phyloP scores from a whole-genome alignment of 2,329 filamentous ascomycete species.

The Nothophaeocryptopus gaeumannii region DNA sequence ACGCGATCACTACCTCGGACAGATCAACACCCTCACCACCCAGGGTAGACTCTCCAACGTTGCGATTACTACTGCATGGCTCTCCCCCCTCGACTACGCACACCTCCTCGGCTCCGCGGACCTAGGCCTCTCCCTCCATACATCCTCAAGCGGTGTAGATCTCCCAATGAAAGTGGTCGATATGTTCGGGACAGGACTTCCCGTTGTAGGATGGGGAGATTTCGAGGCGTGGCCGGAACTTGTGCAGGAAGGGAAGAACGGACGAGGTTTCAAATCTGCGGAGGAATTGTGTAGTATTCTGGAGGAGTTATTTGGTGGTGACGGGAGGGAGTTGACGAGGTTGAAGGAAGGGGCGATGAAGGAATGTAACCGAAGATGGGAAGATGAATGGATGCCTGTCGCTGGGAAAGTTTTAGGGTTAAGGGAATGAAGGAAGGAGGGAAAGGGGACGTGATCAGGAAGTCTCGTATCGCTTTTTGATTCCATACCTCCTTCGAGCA shows the following conservation, averaged over 20 bases:
- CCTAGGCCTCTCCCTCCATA: conserved; percentile 87
- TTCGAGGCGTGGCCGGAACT: conserved; percentile 90
- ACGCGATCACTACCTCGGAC: conserved; percentile 68
- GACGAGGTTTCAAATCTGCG: conserved; percentile 74
- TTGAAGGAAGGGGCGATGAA: conserved; percentile 69
- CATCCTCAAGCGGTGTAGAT: conserved; percentile 89
- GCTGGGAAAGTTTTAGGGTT: conserved; percentile 65
- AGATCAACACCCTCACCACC: conserved; percentile 60
- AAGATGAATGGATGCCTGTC: conserved; percentile 86
- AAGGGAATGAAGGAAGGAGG: conserved; percentile 5
- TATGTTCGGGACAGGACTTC: conserved; percentile 94
- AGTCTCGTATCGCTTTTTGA: too few species aligned
- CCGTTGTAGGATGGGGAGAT: conserved; percentile 78
- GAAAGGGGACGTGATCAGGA: too few species aligned
- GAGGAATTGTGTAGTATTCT: conserved; percentile 64
- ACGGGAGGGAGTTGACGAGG: conserved; percentile 61
- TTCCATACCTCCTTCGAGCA: too few species aligned
- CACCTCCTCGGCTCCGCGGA: conserved; percentile 79
- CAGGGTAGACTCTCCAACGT: conserved; percentile 66
- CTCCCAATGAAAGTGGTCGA: conserved; percentile 99
- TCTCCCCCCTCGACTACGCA: conserved; percentile 81
- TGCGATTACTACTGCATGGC: conserved; percentile 76
- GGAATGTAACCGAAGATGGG: conserved; percentile 79
- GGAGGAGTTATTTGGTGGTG: conserved; percentile 59
- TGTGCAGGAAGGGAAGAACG: conserved; percentile 83